Base-by-base conservation (phyloP, 2,329 filamentous ascomycete species). In the Colletotrichum siamense region DNA sequence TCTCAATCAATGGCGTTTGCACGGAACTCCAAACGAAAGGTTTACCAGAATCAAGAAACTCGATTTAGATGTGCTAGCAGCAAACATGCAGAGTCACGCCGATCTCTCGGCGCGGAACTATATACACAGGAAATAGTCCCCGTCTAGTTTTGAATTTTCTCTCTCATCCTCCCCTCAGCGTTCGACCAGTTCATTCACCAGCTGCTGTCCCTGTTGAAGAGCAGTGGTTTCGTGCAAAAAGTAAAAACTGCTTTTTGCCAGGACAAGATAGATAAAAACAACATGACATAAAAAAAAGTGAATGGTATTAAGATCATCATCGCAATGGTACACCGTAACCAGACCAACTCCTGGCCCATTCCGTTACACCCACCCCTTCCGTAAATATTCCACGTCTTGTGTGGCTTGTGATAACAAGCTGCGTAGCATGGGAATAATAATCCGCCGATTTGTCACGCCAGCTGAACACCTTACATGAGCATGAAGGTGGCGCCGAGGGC, bases 401-500 rank as follows among this genome's bases (percentile, higher is more conserved):
- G 18, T 62, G 15, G n/a, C 22, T 26, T 62, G 66, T 36, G 26
- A 44, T 61, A 44, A 61, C 52, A 61, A 30, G 55, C n/a, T 34
- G 52, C 24, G 36, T n/a, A 1, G 28, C 13, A 24, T 52, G 26
- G 28, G 18, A 22, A 10, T 18, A 22, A 10, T 15, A 12, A 4
- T 22, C 7, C 30, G 28, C 59, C 18, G 16, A 22, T 4, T 34
- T 22, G 2, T 32, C n/a, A 22, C 18, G 8, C 12, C 30, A 22
- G 16, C 59, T 13, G n/a, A 5, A 32, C 64, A 36, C 16, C 52
- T 75, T 82, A 84, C 77, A 84, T 73, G 52, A 91, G 82, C 79
- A 90, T 79, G 74, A 90, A 82, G 73, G 85, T 84, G 39, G 84
- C 85, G 71, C 83, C 88, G 39, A 89, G 76, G 75, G 81, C 86